phyloP scores from a whole-genome alignment of 768 basidiomycete genomes.

The Pleurotus ostreatus region DNA sequence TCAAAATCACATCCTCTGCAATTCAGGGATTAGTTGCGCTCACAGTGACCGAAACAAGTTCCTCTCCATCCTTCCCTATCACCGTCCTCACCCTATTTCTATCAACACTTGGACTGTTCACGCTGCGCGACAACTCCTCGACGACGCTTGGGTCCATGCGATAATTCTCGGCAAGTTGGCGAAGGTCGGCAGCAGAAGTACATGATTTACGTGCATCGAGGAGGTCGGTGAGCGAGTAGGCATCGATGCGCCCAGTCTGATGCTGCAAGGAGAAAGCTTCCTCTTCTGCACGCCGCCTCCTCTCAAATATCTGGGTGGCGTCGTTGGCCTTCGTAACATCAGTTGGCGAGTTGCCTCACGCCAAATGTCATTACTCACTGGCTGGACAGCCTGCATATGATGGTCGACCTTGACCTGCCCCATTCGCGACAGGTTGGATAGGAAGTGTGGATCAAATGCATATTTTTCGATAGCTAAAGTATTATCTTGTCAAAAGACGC shows the following conservation, averaged over 20 bases:
- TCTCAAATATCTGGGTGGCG: slow-evolving; percentile 44
- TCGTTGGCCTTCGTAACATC: slow-evolving; percentile 17
- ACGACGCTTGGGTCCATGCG: slow-evolving; percentile 51
- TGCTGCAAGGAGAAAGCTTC: slow-evolving; percentile 36
- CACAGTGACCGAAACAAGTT: slow-evolving; percentile 47
- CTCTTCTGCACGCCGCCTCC: slow-evolving; percentile 51
- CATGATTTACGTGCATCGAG: slow-evolving; percentile 60
- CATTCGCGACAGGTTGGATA: slow-evolving; percentile 58
- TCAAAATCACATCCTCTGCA: not conserved
- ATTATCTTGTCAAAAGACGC: not conserved
- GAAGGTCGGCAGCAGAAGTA: slow-evolving; percentile 35
- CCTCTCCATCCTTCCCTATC: slow-evolving; percentile 53
- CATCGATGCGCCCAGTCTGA: slow-evolving; percentile 49
- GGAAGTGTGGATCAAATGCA: slow-evolving; percentile 66
- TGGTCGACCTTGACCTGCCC: slow-evolving; percentile 73
- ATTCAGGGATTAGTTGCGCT: slow-evolving; percentile 15
- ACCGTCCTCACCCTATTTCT: slow-evolving; percentile 37
- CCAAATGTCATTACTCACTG: slow-evolving; percentile 31
- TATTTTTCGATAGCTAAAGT: slow-evolving; percentile 56
- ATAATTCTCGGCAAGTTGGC: slow-evolving; percentile 48
- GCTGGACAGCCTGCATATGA: slow-evolving; percentile 44
- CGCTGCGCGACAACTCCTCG: slow-evolving; percentile 46
- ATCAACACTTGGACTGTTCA: slow-evolving; percentile 65
- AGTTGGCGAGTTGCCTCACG: slow-evolving; percentile 5
- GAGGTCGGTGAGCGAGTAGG: slow-evolving; percentile 47